Evolutionary conservation across 352 stramenopile genomes (phyloP).

Genomic region (Globisporangium solare): DNA sequence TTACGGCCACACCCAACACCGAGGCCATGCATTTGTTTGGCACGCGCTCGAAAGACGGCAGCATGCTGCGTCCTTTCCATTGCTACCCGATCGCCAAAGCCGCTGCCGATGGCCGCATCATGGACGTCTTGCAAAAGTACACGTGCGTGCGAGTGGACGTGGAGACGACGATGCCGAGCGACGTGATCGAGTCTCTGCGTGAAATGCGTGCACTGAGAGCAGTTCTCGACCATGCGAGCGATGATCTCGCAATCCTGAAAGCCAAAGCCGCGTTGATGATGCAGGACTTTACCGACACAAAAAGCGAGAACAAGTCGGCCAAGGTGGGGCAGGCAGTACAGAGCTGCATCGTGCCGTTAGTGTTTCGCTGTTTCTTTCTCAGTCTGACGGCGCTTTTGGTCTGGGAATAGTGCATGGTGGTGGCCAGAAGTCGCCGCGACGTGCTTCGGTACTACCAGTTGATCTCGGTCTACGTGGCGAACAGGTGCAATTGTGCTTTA

Average conservation of each 20-base stretch:
- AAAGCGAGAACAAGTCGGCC: conserved; percentile 17
- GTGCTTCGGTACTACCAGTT: conserved; percentile 74
- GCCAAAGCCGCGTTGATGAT: conserved; percentile 73
- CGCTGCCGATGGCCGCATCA: conserved; percentile 44
- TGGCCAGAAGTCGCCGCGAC: conserved; percentile 71
- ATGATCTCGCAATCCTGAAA: conserved; percentile 54
- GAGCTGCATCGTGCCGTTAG: background rate
- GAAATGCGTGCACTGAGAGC: conserved; percentile 23
- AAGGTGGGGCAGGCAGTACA: conserved; percentile 39
- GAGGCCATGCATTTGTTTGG: conserved; percentile 75
- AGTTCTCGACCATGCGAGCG: conserved; percentile 62
- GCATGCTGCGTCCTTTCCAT: conserved; percentile 44
- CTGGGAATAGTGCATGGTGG: conserved; percentile 68
- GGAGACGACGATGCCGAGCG: conserved; percentile 46
- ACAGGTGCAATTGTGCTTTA: conserved; percentile 28
- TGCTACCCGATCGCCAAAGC: conserved; percentile 68
- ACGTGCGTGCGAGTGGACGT: conserved; percentile 45
- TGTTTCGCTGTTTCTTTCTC: background rate
- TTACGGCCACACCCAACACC: conserved; percentile 70
- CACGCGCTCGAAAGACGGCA: conserved; percentile 10
- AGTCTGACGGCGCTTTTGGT: conserved; percentile 5
- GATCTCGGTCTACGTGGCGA: conserved; percentile 47
- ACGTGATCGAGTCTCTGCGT: conserved; percentile 30
- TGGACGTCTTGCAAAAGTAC: conserved; percentile 68
- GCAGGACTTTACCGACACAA: conserved; percentile 45